Conservation (phyloP, 208 protist genomes). For the Hexamita inflata region DNA sequence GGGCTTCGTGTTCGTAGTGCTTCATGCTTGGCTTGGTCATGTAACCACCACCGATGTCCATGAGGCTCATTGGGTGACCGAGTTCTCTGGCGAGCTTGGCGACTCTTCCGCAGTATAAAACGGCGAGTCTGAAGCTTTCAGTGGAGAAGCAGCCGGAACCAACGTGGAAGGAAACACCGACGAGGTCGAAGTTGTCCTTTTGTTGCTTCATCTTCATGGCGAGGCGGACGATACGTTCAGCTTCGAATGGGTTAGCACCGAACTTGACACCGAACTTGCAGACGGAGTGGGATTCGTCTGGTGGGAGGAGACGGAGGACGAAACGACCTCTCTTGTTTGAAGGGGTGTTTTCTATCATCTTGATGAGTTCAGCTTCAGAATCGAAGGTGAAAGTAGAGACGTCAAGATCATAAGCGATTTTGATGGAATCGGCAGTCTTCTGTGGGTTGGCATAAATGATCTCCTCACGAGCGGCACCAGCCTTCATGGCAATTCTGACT, state of each 20-base stretch:
- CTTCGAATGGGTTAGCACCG: slow-evolving; percentile 49
- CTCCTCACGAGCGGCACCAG: slow-evolving; percentile 48
- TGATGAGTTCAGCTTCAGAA: slow-evolving; percentile 51
- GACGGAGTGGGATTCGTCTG: slow-evolving; percentile 56
- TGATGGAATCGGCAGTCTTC: slow-evolving; percentile 56
- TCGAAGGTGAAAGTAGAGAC: slow-evolving; percentile 61
- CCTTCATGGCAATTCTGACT: slow-evolving; percentile 46
- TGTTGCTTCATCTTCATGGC: slow-evolving; percentile 48
- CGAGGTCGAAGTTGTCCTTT: too few species aligned
- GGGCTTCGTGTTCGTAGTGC: background rate
- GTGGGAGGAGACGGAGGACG: slow-evolving; percentile 55
- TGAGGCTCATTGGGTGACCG: slow-evolving; percentile 51
- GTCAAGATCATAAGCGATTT: slow-evolving; percentile 42
- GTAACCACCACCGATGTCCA: slow-evolving; percentile 66
- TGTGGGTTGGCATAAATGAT: slow-evolving; percentile 69
- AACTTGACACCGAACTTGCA: slow-evolving; percentile 61
- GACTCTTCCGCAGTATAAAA: slow-evolving; percentile 43
- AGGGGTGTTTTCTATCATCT: slow-evolving; percentile 53
- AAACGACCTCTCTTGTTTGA: slow-evolving; percentile 43
- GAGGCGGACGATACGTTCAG: slow-evolving; percentile 44
- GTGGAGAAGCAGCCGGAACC: slow-evolving; percentile 55
- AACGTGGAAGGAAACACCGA: slow-evolving; percentile 66
- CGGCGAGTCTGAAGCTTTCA: slow-evolving; percentile 48
- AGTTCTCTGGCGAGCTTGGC: slow-evolving; percentile 49
- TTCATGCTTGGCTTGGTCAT: background rate